Evolutionary conservation across 192 early-diverging fungal genomes (phyloP), one percentile per base, ranked within the genome.

Genomic region (Jimgerdemannia lactiflua): DNA sequence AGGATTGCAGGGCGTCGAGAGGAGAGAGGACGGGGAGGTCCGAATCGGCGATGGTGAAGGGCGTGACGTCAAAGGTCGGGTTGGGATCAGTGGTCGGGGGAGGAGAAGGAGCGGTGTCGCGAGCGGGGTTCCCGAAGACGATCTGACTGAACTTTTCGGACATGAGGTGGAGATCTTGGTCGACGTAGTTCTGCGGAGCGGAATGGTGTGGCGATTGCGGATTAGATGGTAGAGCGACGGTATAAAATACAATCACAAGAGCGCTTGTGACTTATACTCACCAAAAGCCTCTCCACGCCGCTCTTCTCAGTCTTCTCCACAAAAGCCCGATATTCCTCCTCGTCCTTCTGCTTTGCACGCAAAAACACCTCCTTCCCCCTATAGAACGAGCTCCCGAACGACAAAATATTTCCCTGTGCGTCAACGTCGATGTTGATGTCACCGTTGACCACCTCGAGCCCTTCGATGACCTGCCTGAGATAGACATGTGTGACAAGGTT

Each of bases 381-480:
- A 49, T 75, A 75, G 72, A 97, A 95, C 4, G 93, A 90, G 67
- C 91, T 84, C 44, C 92, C 91, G 74, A 89, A 92, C 43, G 92
- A 94, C 18, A 96, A 85, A 64, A 98, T 81, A 29, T 79, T 74
- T 41, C 93, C 92, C 41, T 85, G 59, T 10, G 70, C 19, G 69
- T 91, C 90, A 65, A 97, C 81, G 77, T 98, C 95, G 79, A 95
- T 81, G 77, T 94, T 95, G 64, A 92, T 94, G 76, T 96, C 91
- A 65, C 89, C 93, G 79, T 97, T 98, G 41, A 89, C 80, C 8
- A 98, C 89, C 72, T 89, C 86, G 4, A 94, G 67, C 8, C 91
- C 95, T 71, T 92, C 76, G 59, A 89, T 75, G 4, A 84, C 72
- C 75, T 98, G 96, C 64, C 91, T 90, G 9, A 94, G 76, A 78